phyloP scores from a whole-genome alignment of 1,284 basidiomycete genomes.

The Tranzscheliella williamsii region DNA sequence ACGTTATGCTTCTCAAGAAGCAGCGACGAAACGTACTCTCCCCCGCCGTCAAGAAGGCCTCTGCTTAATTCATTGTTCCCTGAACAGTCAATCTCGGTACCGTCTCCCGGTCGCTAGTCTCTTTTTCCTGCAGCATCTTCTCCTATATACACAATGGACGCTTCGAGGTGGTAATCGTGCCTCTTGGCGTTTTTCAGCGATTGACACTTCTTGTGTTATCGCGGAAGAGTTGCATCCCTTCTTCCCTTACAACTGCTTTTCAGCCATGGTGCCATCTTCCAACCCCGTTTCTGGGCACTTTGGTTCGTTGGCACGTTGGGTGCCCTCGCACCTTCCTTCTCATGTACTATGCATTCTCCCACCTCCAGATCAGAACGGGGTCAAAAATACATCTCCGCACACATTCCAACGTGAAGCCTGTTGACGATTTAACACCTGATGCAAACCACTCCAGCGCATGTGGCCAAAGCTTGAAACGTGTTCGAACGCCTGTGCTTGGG shows the following conservation, averaged over 20 bases:
- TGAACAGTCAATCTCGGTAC: not conserved
- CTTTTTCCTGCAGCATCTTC: not conserved
- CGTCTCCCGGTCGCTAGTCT: not conserved
- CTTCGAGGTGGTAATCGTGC: too few relatives aligned
- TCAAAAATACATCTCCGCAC: too few relatives aligned
- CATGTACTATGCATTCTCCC: not conserved
- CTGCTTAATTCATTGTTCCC: constrained; percentile 43
- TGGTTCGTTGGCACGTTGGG: not conserved
- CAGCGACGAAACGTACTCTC: constrained; percentile 63
- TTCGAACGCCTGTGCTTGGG: too few relatives aligned
- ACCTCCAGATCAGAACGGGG: not conserved
- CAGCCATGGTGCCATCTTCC: not conserved
- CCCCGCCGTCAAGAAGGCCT: constrained; percentile 50
- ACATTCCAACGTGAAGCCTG: too few relatives aligned
- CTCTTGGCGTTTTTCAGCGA: too few relatives aligned
- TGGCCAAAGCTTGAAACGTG: too few relatives aligned
- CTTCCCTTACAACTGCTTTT: not conserved
- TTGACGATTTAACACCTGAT: too few relatives aligned
- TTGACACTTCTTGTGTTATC: too few relatives aligned
- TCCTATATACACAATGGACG: too few relatives aligned
- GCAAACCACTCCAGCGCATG: too few relatives aligned
- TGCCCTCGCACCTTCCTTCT: not conserved
- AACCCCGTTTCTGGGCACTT: not conserved
- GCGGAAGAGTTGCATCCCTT: too few relatives aligned
- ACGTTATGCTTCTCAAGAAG: constrained; percentile 67